These are phyloP conservation scores for Chaetomiaceae sp. DNA, from an alignment of 2,329 filamentous ascomycete species.

Conservation along the genomic window DNA sequence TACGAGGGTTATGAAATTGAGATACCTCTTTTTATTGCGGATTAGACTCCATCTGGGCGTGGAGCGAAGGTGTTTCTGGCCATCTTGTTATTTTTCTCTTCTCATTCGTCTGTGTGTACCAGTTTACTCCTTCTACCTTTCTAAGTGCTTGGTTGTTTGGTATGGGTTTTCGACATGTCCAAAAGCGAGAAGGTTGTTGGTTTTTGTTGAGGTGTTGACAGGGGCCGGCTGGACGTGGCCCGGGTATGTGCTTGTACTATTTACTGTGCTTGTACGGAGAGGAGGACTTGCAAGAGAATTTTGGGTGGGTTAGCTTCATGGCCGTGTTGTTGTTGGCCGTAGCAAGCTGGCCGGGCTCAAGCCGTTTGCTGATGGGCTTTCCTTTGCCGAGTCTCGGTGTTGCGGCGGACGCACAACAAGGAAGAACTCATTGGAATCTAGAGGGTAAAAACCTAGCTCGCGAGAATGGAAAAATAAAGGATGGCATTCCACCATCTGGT, in stretches of 20 bases:
- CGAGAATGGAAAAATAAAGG: neutral
- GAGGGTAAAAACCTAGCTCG: neutral
- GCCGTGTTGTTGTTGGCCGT: neutral
- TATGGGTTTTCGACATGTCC: neutral
- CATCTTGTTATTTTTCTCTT: slow-evolving; percentile 12
- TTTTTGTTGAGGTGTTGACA: too few relatives aligned
- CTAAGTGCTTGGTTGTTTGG: neutral
- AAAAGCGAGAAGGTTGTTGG: neutral
- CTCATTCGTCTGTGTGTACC: neutral
- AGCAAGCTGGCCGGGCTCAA: neutral
- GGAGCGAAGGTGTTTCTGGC: slow-evolving; percentile 3
- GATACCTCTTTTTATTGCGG: slow-evolving; percentile 29
- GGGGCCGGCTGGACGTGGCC: neutral
- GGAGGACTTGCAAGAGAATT: neutral
- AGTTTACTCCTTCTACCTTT: slow-evolving; percentile 2
- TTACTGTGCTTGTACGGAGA: too few relatives aligned
- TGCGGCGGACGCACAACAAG: neutral
- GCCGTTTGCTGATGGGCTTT: neutral
- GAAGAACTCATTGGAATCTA: neutral
- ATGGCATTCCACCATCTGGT: neutral
- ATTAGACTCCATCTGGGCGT: slow-evolving; percentile 1
- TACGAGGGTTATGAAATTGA: slow-evolving; percentile 27
- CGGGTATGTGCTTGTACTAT: neutral
- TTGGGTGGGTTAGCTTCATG: neutral
- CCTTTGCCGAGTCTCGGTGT: too few relatives aligned